These are phyloP conservation scores for Polyrhizophydium stewartii DNA, from an alignment of 371 early-diverging fungal species.

Conservation along the genomic window DNA sequence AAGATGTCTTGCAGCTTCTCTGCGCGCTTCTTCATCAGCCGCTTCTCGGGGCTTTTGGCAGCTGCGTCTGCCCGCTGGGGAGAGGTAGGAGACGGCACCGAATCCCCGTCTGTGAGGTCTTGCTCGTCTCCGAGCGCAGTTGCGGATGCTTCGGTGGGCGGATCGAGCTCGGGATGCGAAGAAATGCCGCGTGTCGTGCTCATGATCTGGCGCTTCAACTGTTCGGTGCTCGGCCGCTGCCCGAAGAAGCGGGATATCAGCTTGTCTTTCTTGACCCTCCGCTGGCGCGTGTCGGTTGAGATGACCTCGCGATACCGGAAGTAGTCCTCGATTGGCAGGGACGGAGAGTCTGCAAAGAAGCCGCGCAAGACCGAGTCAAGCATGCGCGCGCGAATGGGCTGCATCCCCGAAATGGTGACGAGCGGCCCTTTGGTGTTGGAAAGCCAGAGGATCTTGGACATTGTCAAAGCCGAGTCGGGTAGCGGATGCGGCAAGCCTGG, in stretches of 20 bases:
- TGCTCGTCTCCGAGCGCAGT: neutral
- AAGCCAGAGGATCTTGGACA: neutral
- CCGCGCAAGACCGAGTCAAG: slow-evolving; percentile 9
- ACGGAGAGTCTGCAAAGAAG: slow-evolving; percentile 18
- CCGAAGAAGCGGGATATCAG: slow-evolving; percentile 48
- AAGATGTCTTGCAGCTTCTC: slow-evolving; percentile 43
- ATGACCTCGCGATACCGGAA: slow-evolving; percentile 21
- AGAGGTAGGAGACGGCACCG: too few relatives aligned
- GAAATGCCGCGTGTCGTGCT: neutral
- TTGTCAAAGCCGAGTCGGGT: neutral
- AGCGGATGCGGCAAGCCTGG: neutral
- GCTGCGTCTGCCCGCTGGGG: too few relatives aligned
- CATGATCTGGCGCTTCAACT: slow-evolving; percentile 20
- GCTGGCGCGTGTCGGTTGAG: slow-evolving; percentile 23
- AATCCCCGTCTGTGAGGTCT: neutral
- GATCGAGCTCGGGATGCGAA: neutral
- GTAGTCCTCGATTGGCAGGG: slow-evolving; percentile 19
- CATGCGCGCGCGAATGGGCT: slow-evolving; percentile 10
- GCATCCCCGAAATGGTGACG: too few relatives aligned
- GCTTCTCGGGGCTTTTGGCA: neutral
- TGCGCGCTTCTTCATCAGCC: slow-evolving; percentile 23
- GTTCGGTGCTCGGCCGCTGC: slow-evolving; percentile 19
- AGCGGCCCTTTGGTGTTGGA: neutral
- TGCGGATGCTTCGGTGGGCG: neutral
- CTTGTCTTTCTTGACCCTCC: slow-evolving; percentile 35